These are phyloP conservation scores for Centrapalus pauciflorus DNA, from an alignment of 129 eudicot genomes.

Conservation along the genomic window DNA sequence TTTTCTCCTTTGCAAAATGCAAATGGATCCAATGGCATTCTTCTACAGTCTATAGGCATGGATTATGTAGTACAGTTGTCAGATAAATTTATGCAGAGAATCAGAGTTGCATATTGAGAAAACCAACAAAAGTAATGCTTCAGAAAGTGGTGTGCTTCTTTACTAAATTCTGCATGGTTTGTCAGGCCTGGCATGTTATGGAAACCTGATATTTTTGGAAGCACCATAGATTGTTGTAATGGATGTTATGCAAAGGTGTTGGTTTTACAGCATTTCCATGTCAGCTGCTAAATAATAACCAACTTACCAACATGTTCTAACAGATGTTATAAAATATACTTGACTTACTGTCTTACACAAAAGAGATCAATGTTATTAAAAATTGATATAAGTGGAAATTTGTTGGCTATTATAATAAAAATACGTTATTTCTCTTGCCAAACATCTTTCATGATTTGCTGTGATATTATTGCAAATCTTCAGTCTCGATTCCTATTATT, in stretches of 20 bases:
- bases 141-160: constrained; percentile 11
- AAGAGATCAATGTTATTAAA: constrained; percentile 4
- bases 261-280: constrained; percentile 8
- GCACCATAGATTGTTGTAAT: constrained; percentile 10
- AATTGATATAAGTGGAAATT: background rate
- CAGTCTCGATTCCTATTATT: background rate
- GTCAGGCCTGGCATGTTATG: constrained; percentile 5
- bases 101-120: background rate
- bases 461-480: constrained; percentile 3
- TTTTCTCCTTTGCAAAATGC: background rate
- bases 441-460: constrained; percentile 11
- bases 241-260: constrained; percentile 3
- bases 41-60: background rate
- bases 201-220: constrained; percentile 5
- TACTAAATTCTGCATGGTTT: constrained; percentile 2
- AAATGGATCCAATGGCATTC: background rate
- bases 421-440: background rate
- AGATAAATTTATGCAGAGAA: constrained; percentile 2
- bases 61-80: background rate
- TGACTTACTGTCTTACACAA: background rate
- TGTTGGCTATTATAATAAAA: constrained; percentile 6
- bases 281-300: constrained; percentile 9
- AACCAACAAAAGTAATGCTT: background rate
- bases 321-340: constrained; percentile 9
- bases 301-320: background rate